Evolutionary conservation across 345 rosid species (phyloP).

Genomic region (Ricinus communis): DNA sequence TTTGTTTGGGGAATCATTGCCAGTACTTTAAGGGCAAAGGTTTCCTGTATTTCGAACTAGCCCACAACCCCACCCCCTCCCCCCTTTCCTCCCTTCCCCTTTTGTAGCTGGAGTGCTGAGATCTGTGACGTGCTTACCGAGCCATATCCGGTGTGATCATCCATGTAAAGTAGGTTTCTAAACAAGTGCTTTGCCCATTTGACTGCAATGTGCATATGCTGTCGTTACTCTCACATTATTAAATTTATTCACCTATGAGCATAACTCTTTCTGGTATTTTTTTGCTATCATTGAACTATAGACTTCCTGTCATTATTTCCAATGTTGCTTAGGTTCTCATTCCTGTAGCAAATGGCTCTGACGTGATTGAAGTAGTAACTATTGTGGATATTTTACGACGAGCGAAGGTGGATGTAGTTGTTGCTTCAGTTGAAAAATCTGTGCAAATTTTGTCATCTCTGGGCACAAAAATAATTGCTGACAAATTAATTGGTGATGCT

Average conservation of each 20-base stretch:
- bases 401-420: constrained; percentile 77
- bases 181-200: neutral
- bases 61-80: neutral
- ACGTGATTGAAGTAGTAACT: constrained; percentile 71
- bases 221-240: neutral
- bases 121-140: neutral
- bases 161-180: neutral
- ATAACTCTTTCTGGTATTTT: neutral
- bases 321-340: constrained; percentile 62
- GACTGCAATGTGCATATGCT: neutral
- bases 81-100: neutral
- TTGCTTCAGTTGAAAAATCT: constrained; percentile 79
- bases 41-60: neutral
- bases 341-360: constrained; percentile 86
- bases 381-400: constrained; percentile 70
- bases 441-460: constrained; percentile 59
- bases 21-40: neutral
- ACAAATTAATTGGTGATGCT: constrained; percentile 63
- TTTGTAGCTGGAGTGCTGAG: neutral
- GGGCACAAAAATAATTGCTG: constrained; percentile 76
- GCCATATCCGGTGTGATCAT: neutral
- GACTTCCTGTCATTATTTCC: neutral
- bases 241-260: neutral
- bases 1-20: neutral
- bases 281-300: no score